Base-by-base conservation (phyloP, 2,329 filamentous ascomycete species). In the Colletotrichum sp. region DNA sequence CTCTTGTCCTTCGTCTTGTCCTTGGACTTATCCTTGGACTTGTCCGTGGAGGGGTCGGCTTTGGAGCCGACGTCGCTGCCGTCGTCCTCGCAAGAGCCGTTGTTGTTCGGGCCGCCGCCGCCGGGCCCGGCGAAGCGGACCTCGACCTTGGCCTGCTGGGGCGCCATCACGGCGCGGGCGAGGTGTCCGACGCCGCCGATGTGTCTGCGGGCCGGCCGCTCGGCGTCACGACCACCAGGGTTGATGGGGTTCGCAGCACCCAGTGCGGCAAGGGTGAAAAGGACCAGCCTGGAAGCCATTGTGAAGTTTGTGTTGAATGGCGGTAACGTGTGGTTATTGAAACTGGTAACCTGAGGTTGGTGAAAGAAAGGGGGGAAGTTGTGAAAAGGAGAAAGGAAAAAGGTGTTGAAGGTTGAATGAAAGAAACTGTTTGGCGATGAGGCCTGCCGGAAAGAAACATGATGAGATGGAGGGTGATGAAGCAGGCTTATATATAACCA, bases 181-280 rank as follows among this genome's bases (percentile, higher is more conserved):
- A 75, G 68, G 18, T 67, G 52, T 7, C 69, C 52, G 34, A 62
- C 52, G 60, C 60, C 60, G 18, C 55, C 62, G 3, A 62, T 30
- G 36, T 75, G 60, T 28, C 62, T 44, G 68, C 72, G 72, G 52
- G 62, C 68, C 52, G 30, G 72, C 52, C 72, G 72, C 52, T 71
- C 36, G 18, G 36, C 69, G 44, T 52, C 44, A 24, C 68, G 62
- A 62, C 52, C 62, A 36, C 55, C 52, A 13, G 62, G 68, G 68
- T 62, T 21, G 34, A 75, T 67, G 52, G 72, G 68, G 72, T 75
- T 75, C 52, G 68, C 72, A n/a, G 72, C 7, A 75, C 18, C 72
- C 72, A 75, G 72, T 30, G 68, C 72, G 72, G 72, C 72, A 67
- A 75, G 72, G n/a, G 72, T 52, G 52, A 67, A 75, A 30, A 75